Evolutionary conservation across 441 rosid species (phyloP), one percentile per base, ranked within the genome.

Genomic region (Erodium moschatum): DNA sequence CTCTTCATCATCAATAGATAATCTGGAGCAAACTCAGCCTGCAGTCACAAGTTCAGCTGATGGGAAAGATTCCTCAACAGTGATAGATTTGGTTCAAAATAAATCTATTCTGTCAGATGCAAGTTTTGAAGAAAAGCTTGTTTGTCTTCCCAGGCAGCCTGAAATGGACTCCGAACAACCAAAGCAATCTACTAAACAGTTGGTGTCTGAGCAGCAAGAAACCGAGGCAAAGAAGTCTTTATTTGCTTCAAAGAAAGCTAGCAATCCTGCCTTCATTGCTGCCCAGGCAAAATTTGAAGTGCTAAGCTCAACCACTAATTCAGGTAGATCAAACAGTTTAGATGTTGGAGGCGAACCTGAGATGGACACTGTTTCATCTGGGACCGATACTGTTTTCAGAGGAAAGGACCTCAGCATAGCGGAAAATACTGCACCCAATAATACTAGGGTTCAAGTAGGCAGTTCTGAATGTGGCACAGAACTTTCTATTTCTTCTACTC

Each of bases 381-480:
- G 27, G 0, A 24, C 27, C 27, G 2, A 24, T 40, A 31, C 73
- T 69, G 65, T 56, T 24, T 33, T 21, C 24, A 76, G 72, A 56
- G 70, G 69, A 52, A 79, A 73, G 67, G 82, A 82, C 63, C 68
- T 70, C 24, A 63, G 48, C 62, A 5, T 75, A 15, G 24, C 73
- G 42, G 95, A 82, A 79, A 80, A 76, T 72, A 68, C 72, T 0
- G 74, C 73, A 10, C 70, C 71, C 19, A 69, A 69, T 65, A 70
- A 66, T 66, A 18, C 72, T 20, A 78, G 74, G 79, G 80, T 68
- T 65, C 89, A 79, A 67, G 72, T 72, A 62, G 83, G 82, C 74
- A 87, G 84, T 54, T 92, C 98, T 68, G 98, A 92, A 74, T 87
- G 97, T 73, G 92, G 96, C 70, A 86, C 96, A 1, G 96, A 91